Evolutionary conservation across 2,329 filamentous ascomycete species (phyloP).

Genomic region (Microdochium paspali): DNA sequence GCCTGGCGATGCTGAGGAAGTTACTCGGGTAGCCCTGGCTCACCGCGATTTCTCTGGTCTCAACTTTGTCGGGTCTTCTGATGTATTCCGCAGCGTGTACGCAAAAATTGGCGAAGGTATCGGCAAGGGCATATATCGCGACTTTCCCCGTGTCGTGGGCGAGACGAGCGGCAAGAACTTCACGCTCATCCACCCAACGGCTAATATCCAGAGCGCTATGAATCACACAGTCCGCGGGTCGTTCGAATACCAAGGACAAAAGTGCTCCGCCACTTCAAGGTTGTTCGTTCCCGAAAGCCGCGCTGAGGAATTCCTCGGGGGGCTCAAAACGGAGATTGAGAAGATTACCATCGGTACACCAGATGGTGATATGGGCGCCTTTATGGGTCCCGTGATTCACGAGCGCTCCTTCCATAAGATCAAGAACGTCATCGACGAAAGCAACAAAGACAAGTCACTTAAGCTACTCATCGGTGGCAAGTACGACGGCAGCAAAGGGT

Average conservation of each 20-base stretch:
- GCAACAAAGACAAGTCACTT: constrained; percentile 30
- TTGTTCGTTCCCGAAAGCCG: constrained; percentile 24
- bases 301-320: constrained; percentile 19
- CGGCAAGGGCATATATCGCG: constrained; percentile 19
- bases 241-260: constrained; percentile 42
- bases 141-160: constrained; percentile 35
- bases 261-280: constrained; percentile 39
- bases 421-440: constrained; percentile 30
- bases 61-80: constrained; percentile 26
- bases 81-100: constrained; percentile 24
- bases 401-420: constrained; percentile 34
- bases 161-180: constrained; percentile 46
- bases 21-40: constrained; percentile 22
- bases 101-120: constrained; percentile 19
- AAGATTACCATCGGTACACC: constrained; percentile 18
- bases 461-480: constrained; percentile 33
- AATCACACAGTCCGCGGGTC: constrained; percentile 35
- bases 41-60: constrained; percentile 26
- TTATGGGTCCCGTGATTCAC: constrained; percentile 40
- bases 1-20: constrained; percentile 24
- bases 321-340: constrained; percentile 14
- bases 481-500: constrained; percentile 31
- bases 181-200: constrained; percentile 36
- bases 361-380: constrained; percentile 23
- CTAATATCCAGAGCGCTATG: constrained; percentile 34